Conservation (phyloP, 2,329 filamentous ascomycete species). For the Trematosphaeria pertusa region DNA sequence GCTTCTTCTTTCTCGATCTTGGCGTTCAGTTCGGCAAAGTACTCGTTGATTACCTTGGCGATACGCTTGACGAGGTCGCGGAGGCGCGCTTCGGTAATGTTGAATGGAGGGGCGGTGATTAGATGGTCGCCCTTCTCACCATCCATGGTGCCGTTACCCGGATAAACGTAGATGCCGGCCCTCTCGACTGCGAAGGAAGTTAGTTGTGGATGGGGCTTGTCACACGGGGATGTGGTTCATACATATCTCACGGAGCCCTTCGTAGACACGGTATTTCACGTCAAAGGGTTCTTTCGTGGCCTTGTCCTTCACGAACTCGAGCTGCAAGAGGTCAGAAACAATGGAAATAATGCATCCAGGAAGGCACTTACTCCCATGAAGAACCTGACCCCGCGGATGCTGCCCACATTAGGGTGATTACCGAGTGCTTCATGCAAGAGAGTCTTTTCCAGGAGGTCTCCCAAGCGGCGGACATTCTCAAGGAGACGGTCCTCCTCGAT, state of each 20-base stretch:
- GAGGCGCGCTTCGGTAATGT: conserved; percentile 64
- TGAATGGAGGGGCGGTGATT: conserved; percentile 73
- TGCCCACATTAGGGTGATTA: conserved; percentile 60
- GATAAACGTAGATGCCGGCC: conserved; percentile 65
- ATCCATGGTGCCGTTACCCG: conserved; percentile 67
- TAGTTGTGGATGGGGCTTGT: not conserved
- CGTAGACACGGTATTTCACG: no score
- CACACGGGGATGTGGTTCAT: no score
- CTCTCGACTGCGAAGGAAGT: conserved; percentile 3
- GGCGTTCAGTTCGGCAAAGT: conserved; percentile 37
- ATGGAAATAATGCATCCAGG: not conserved
- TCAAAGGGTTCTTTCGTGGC: conserved; percentile 62
- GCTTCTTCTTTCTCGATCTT: conserved; percentile 4
- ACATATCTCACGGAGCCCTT: no score
- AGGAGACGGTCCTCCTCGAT: conserved; percentile 65
- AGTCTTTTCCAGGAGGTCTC: conserved; percentile 55
- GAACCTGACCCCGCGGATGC: conserved; percentile 67
- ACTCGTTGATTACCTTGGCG: conserved; percentile 60
- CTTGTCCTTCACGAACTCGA: conserved; percentile 67
- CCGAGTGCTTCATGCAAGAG: conserved; percentile 54
- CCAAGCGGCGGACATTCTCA: conserved; percentile 64
- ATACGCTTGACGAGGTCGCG: conserved; percentile 62
- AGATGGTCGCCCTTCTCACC: conserved; percentile 70
- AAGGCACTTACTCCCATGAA: conserved; percentile 61
- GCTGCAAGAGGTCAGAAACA: conserved; percentile 42